A percentile compares a stretch with the other conserved stretches of the same genome.
These are phyloP conservation scores for Chenopodium berlandieri DNA, from an alignment of 148 eudicot species.

Conservation along the genomic window DNA sequence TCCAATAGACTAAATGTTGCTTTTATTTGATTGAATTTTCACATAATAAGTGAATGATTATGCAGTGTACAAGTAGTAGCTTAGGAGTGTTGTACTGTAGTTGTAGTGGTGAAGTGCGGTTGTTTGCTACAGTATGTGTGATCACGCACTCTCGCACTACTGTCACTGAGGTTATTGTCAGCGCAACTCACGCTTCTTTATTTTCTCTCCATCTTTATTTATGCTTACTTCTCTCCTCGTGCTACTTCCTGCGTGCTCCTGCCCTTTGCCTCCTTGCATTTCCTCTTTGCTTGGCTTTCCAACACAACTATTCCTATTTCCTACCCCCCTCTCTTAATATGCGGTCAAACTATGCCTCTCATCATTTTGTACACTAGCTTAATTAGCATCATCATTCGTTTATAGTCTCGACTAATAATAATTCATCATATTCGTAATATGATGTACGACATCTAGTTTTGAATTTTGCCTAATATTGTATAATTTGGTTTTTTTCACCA, in stretches of 20 bases:
- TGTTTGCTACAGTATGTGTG: neutral
- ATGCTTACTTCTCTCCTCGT: neutral
- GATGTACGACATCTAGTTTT: too few relatives aligned
- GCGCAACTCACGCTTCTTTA: conserved; percentile 32
- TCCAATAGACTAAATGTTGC: too few relatives aligned
- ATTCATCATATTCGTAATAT: too few relatives aligned
- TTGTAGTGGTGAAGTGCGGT: neutral
- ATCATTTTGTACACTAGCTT: too few relatives aligned
- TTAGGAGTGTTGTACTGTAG: too few relatives aligned
- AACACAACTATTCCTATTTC: neutral
- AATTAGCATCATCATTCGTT: too few relatives aligned
- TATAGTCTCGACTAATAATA: too few relatives aligned
- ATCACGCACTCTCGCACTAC: neutral
- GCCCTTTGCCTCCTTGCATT: conserved; percentile 1
- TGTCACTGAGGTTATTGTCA: conserved; percentile 21
- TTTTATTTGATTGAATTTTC: too few relatives aligned
- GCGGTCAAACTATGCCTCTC: conserved; percentile 26
- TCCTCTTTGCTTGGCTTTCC: conserved; percentile 5
- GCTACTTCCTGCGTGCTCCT: neutral
- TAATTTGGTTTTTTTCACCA: too few relatives aligned
- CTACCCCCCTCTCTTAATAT: neutral
- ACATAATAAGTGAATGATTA: too few relatives aligned
- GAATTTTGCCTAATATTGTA: too few relatives aligned
- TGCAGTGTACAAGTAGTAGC: neutral
- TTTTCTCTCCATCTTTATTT: conserved; percentile 10